Percentiles rank a stretch among this genome's conserved stretches.
These are phyloP conservation scores for Ustilago loliicola DNA, from an alignment of 1,284 basidiomycete species.

Conservation along the genomic window DNA sequence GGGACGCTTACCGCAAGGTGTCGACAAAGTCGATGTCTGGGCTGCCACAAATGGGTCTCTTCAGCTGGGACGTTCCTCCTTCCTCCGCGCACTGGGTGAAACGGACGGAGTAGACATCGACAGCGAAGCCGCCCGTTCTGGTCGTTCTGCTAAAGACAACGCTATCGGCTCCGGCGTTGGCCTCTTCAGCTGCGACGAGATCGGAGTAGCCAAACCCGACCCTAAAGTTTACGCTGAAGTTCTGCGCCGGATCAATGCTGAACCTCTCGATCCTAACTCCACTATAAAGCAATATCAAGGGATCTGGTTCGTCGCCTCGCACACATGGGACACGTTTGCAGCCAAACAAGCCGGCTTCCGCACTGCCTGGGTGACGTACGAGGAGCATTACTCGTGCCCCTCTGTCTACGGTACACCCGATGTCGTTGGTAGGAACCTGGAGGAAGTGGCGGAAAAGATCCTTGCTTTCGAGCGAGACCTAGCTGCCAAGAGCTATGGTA, in stretches of 20 bases:
- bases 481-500: neutral
- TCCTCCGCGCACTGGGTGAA: conserved; percentile 44
- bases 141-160: conserved; percentile 18
- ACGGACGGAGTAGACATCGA: conserved; percentile 47
- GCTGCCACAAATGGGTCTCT: conserved; percentile 62
- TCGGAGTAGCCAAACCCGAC: conserved; percentile 60
- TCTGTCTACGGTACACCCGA: conserved; percentile 59
- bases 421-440: conserved; percentile 52
- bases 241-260: conserved; percentile 29
- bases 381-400: conserved; percentile 54
- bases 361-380: conserved; percentile 63
- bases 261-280: conserved; percentile 31
- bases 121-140: conserved; percentile 31
- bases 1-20: conserved; percentile 26
- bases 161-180: conserved; percentile 44
- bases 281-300: conserved; percentile 46
- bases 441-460: conserved; percentile 55
- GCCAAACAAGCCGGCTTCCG: conserved; percentile 56
- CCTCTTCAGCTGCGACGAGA: conserved; percentile 62
- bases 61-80: conserved; percentile 40
- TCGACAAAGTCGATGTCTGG: conserved; percentile 54
- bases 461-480: conserved; percentile 49
- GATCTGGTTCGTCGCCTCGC: conserved; percentile 63
- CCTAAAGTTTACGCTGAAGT: conserved; percentile 57
- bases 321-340: conserved; percentile 54